These are phyloP conservation scores for Linnemannia elongata DNA, from an alignment of 192 early-diverging fungal genomes.

Conservation along the genomic window DNA sequence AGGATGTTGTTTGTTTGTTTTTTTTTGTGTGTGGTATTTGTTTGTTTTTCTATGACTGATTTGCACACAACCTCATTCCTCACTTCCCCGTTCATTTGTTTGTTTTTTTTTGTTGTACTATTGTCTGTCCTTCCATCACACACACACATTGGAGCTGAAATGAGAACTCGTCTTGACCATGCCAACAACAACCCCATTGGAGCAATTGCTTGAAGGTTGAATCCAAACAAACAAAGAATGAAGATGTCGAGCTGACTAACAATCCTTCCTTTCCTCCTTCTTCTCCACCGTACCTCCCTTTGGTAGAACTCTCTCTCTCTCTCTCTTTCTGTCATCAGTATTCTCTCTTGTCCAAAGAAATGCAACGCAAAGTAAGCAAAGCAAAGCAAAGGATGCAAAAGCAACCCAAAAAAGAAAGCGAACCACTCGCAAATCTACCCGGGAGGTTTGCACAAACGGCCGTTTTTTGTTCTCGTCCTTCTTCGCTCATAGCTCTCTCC, in stretches of 20 bases:
- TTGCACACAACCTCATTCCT: neutral
- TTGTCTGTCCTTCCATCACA: no score
- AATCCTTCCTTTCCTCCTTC: neutral
- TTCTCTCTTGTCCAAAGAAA: no score
- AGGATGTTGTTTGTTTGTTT: neutral
- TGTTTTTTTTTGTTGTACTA: no score
- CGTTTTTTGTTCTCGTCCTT: neutral
- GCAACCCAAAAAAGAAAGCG: neutral
- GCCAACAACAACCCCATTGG: neutral
- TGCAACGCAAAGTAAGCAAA: no score
- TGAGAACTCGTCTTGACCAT: no score
- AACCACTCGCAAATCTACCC: neutral
- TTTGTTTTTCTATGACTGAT: constrained; percentile 2
- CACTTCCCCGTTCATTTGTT: no score
- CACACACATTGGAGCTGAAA: no score
- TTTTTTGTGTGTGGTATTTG: neutral
- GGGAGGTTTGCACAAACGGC: neutral
- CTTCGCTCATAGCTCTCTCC: neutral
- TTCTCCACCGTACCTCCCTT: neutral
- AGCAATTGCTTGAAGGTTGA: neutral
- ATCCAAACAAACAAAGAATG: neutral
- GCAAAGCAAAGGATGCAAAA: no score
- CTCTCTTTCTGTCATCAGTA: neutral
- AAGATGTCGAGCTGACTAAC: constrained; percentile 3
- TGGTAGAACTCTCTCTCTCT: neutral